Base-by-base conservation (phyloP, 2,329 filamentous ascomycete species). In the Grosmannia clavigera region DNA sequence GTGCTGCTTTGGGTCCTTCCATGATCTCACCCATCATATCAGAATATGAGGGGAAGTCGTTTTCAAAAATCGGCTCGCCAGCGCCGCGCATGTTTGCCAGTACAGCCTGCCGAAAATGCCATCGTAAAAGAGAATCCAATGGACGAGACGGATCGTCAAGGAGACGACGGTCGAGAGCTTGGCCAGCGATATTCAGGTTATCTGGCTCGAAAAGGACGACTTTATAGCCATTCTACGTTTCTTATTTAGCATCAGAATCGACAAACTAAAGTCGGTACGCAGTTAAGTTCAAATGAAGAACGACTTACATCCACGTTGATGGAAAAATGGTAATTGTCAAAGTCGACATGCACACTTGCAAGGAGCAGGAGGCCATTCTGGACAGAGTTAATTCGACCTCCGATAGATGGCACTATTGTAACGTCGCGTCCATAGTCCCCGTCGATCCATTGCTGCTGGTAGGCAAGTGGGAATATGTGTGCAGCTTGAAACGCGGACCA, bases 21-120 rank as follows among this genome's bases (percentile, higher is more conserved):
- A 56, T 12, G 35, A 61, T 58, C 27, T 55, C 60, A 12, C 52
- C 57, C 31, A 61, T 43, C 57, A 59, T 61, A 43, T 61, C 53
- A 3, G 57, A 61, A 46, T 52, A 40, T 12, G 57, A 53, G 16
- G 60, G 60, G 14, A 61, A 61, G n/a, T 61, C 57, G 16, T 43
- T 35, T 6, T 61, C 60, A 1, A 52, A 35, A 33, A 29, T 9
- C 27, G 55, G 55, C n/a, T 57, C 55, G 12, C 55, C 55, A n/a
- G 25, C 27, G 27, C 55, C 40, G 12, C 55, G 40, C 25, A 57
- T 43, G 31, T 57, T 57, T 9, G 38, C 38, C 14, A 57, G 55
- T 14, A 57, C 55, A 2, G 43, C 38, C 43, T 57, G 55, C 40
- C 40, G 35, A 33, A 57, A 57, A 43, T 57, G 55, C 55, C 55